Base-by-base conservation (phyloP, 1,284 basidiomycete species). In the Schizophyllum amplum region DNA sequence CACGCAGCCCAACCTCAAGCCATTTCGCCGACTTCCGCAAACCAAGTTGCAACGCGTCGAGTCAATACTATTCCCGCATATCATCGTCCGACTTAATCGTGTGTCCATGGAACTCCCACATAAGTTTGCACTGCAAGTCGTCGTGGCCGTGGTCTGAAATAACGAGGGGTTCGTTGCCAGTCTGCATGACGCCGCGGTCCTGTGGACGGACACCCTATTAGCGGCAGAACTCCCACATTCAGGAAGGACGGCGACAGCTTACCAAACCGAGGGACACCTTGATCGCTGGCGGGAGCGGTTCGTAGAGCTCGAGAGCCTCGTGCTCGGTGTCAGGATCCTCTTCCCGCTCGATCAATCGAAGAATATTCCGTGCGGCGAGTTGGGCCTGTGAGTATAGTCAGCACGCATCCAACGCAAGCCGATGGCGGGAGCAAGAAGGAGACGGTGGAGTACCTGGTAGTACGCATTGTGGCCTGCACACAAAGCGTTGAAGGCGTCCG, bases 381-480 rank as follows among this genome's bases (percentile, higher is more conserved):
- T 78, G 76, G 4, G 75, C n/a, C n/a, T n/a, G n/a, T n/a, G n/a
- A n/a, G n/a, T n/a, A n/a, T n/a, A n/a, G n/a, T n/a, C n/a, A n/a
- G n/a, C n/a, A n/a, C n/a, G n/a, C n/a, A n/a, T n/a, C n/a, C n/a
- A n/a, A n/a, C n/a, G n/a, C n/a, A n/a, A n/a, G n/a, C n/a, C n/a
- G n/a, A n/a, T n/a, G n/a, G n/a, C n/a, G n/a, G n/a, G n/a, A n/a
- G n/a, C n/a, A n/a, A n/a, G n/a, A n/a, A n/a, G n/a, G n/a, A n/a
- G n/a, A n/a, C n/a, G n/a, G n/a, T n/a, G n/a, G n/a, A n/a, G n/a
- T n/a, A n/a, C 81, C 70, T 86, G 83, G 59, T 73, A 79, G 65
- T 81, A 84, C 1, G 87, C 85, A 26, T 79, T 86, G 67, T 90
- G 86, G 1, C 89, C 87, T 4, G 86, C 85, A 55, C 84, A 81